Conservation (phyloP, 306 rosid genomes). For the Quercus bicolor region DNA sequence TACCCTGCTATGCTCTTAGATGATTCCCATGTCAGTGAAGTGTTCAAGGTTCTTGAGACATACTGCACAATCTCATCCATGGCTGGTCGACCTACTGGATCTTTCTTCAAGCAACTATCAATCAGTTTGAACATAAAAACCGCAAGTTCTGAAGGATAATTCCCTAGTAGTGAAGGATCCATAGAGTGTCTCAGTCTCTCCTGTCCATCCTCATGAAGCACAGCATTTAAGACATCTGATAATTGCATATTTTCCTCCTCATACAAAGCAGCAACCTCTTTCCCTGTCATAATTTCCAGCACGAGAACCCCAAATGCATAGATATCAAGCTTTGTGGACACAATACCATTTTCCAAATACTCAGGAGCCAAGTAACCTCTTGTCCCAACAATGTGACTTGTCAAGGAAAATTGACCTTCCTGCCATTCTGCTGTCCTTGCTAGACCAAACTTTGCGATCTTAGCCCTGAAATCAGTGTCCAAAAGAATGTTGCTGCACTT, state of each 20-base stretch:
- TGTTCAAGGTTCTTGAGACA: constrained; percentile 47
- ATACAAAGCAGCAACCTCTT: constrained; percentile 48
- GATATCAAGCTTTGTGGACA: constrained; percentile 78
- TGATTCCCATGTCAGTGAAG: constrained; percentile 69
- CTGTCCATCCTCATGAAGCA: constrained; percentile 29
- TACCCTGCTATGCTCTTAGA: constrained; percentile 24
- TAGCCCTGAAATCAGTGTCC: constrained; percentile 58
- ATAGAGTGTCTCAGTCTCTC: constrained; percentile 47
- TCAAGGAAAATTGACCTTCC: constrained; percentile 51
- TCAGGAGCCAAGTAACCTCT: constrained; percentile 94
- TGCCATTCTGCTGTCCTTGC: constrained; percentile 50
- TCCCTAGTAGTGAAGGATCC: constrained; percentile 47
- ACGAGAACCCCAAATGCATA: constrained; percentile 72
- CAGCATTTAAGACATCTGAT: constrained; percentile 25
- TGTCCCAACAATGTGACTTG: constrained; percentile 82
- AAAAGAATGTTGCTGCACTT: constrained; percentile 64
- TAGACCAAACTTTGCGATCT: constrained; percentile 56
- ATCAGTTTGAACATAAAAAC: constrained; percentile 38
- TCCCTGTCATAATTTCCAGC: constrained; percentile 72
- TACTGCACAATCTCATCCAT: constrained; percentile 66
- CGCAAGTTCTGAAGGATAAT: constrained; percentile 64
- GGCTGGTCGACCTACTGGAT: constrained; percentile 56
- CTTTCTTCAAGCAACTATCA: constrained; percentile 49
- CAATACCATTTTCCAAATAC: constrained; percentile 75
- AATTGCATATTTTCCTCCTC: constrained; percentile 35